Base-by-base conservation (phyloP, 495 filamentous ascomycete genomes). In the Lichina pygmaea region DNA sequence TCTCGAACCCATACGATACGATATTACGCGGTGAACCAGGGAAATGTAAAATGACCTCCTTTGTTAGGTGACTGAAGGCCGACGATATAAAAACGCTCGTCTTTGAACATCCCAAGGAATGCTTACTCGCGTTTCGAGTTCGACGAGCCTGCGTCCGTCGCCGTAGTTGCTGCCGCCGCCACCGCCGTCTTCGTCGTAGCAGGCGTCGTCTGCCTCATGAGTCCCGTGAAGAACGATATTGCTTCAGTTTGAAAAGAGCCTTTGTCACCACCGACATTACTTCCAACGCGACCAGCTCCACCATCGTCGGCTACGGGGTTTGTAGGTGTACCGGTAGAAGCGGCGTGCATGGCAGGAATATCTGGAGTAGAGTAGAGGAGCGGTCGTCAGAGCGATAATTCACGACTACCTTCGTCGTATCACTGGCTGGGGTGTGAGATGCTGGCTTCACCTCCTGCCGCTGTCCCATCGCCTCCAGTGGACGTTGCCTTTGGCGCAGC, bases 191-290 rank as follows among this genome's bases (percentile, higher is more conserved):
- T n/a, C n/a, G n/a, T n/a, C n/a, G 34, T 8, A 38, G 36, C 11
- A 39, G 36, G 5, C 10, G 13, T 39, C 36, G 13, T 11, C 36
- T 39, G 1, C 53, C 75, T 78, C 52, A 78, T 70, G 30, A 81
- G 58, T 0, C 66, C 67, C 7, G 65, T 67, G 51, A 82, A 82
- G 61, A 81, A 82, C 44, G 66, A 71, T 9, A 70, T 72, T 8
- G 68, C 68, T 54, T 82, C 75, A 49, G 77, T 77, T 51, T 79
- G 68, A 10, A 65, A 61, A 54, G 77, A 78, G 37, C 66, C 65
- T 24, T 24, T 24, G 24, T 24, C 48, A 74, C 73, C 7, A 59
- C 57, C 7, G 64, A 53, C 5, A 50, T 54, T 36, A 61, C 51
- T 2, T 48, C 47, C n/a, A 50, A 36, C 12, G 44, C 45, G 30